phyloP scores from a whole-genome alignment of 352 stramenopile species.

The Blastocystis sp. region DNA sequence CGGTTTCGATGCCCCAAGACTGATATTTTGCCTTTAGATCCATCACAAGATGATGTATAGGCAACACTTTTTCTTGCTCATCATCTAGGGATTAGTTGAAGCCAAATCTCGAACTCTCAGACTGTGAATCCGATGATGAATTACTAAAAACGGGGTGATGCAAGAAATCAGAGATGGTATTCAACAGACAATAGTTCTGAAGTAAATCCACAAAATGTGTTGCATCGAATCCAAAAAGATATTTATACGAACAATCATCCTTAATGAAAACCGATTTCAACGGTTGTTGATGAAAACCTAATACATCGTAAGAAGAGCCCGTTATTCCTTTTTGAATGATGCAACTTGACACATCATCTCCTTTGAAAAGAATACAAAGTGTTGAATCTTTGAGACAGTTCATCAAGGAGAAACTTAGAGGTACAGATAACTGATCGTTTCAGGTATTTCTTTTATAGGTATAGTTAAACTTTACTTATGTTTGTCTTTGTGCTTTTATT shows the following conservation, averaged over 20 bases:
- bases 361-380: slow-evolving; percentile 12
- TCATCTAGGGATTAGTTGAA: neutral
- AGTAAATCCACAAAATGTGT: neutral
- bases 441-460: no score
- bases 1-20: neutral
- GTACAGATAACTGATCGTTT: neutral
- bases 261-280: slow-evolving; percentile 20
- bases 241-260: neutral
- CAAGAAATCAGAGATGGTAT: slow-evolving; percentile 7
- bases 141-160: neutral
- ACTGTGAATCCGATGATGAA: neutral
- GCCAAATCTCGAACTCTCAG: neutral
- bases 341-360: neutral
- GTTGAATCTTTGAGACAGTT: neutral
- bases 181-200: slow-evolving; percentile 2
- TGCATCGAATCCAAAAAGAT: slow-evolving; percentile 9
- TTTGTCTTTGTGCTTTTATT: neutral
- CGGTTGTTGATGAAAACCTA: neutral
- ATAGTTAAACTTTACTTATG: no score
- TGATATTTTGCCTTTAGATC: neutral
- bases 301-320: neutral
- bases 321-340: neutral
- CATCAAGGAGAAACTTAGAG: neutral
- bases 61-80: neutral
- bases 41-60: neutral